Base-by-base conservation (phyloP, 139 green algal genomes). In the Auxenochlorella pyrenoidosa region DNA sequence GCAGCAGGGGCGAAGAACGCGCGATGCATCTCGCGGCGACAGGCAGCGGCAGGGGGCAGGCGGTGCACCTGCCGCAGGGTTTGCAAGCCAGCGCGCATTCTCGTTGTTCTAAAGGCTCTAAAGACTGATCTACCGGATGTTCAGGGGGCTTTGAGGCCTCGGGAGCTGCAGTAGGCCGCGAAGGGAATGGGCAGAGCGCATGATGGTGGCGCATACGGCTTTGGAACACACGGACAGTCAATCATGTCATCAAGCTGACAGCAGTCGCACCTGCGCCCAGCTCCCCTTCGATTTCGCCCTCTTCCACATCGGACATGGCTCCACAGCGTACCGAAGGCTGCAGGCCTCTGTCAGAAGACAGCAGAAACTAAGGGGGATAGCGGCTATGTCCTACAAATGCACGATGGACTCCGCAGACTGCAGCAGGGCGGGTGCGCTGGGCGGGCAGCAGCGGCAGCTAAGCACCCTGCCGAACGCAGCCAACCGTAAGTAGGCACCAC, bases 231-330 rank as follows among this genome's bases (percentile, higher is more conserved):
- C 54, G 18, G 54, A 63, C 54, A 63, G 54, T 28, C 54, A 63
- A 63, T 63, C 54, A 63, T 8, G 22, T 8, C 54, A 3, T 63
- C 54, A 63, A 24, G 34, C 18, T 84, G 36, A 24, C 15, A 38
- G 38, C 5, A 12, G 4, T 26, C 59, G 6, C n/a, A 78, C 77
- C 51, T 44, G 47, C 19, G 15, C 40, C 51, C 10, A 70, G 77
- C 77, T 84, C 59, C 4, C 79, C 79, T 28, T 79, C 73, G 26
- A 79, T 79, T 58, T 84, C 79, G 38, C 79, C 79, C 58, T 84
- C 79, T 40, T 84, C 79, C 2, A 84, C 24, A 34, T 84, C 79
- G 34, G 51, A 51, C 79, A 84, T 84, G 6, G 0, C 51, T 75
- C n/a, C n/a, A 44, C 54, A 28, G 54, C 54, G 12, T 63, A 13